Evolutionary conservation across 768 basidiomycete genomes (phyloP), one percentile per base, ranked within the genome.

Genomic region (Podaxis sp.): DNA sequence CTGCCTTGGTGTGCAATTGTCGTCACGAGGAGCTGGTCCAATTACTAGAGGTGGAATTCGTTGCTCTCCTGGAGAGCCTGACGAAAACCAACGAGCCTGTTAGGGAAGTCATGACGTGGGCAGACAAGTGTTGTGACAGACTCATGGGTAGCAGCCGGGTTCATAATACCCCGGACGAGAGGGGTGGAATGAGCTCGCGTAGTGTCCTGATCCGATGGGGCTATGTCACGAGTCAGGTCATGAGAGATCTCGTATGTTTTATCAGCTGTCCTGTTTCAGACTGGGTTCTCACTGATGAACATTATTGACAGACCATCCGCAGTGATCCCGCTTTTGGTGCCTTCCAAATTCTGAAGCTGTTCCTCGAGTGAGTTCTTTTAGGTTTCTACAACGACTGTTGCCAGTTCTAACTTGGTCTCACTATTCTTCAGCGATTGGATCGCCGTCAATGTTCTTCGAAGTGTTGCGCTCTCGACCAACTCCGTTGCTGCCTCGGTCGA

Each of bases 281-380:
- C 51, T 42, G 13, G 28, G 52, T 48, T 63, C 40, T 63, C 40
- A 63, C 55, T 57, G 46, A 57, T 59, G 42, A 62, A 36, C 49
- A n/a, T 58, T 51, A 52, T 64, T 33, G 52, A 9, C 71, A 94
- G 92, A 95, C 93, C 9, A 95, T 95, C 67, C 88, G 93, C 66
- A 95, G 93, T 68, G 93, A 95, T 75, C 93, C 93, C 58, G 90
- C 93, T 2, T 95, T 95, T 67, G 93, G 93, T 57, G 91, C 94
- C 17, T 95, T 95, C 79, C 93, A 95, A 75, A 94, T 95, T 65
- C 72, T 95, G 75, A 95, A 95, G 74, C 77, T 95, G 68, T 95
- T 95, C 83, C 80, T 95, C 64, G 93, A 95, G 92, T 93, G 67
- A 70, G 91, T 84, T 22, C 52, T 54, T 53, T 30, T 26, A 19